Evolutionary conservation across 805 yeast genomes (phyloP).

Genomic region (Metschnikowia continentalis): DNA sequence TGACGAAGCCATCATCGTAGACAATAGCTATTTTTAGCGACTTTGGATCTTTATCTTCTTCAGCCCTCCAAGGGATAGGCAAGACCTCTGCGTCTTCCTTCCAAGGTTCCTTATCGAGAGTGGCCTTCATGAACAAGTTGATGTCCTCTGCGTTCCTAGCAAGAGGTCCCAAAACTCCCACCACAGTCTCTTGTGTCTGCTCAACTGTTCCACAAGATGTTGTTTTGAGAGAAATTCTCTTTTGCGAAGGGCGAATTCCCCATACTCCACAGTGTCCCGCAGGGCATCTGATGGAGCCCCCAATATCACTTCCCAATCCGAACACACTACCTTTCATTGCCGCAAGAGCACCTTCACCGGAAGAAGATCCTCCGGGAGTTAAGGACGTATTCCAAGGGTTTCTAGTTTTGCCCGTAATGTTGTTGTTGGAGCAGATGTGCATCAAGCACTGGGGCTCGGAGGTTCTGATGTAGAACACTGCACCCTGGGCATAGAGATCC

Average conservation of each 20-base stretch:
- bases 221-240: slow-evolving; percentile 11
- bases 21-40: slow-evolving; percentile 13
- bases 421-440: slow-evolving; percentile 18
- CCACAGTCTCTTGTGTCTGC: slow-evolving; percentile 14
- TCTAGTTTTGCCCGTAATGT: slow-evolving; percentile 17
- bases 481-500: slow-evolving; percentile 15
- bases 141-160: slow-evolving; percentile 17
- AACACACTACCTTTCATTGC: slow-evolving; percentile 18
- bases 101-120: slow-evolving; percentile 16
- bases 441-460: slow-evolving; percentile 18
- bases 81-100: slow-evolving; percentile 12
- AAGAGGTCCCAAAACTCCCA: slow-evolving; percentile 16
- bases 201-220: slow-evolving; percentile 8
- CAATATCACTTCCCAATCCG: slow-evolving; percentile 19
- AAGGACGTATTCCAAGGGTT: slow-evolving; percentile 17
- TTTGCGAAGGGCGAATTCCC: slow-evolving; percentile 17
- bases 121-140: slow-evolving; percentile 16
- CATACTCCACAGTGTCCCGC: slow-evolving; percentile 20
- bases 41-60: slow-evolving; percentile 10
- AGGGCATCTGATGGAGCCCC: slow-evolving; percentile 18
- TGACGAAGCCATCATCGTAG: slow-evolving; percentile 18
- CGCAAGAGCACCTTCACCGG: slow-evolving; percentile 19
- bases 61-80: slow-evolving; percentile 17
- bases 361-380: slow-evolving; percentile 18
- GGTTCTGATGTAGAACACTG: slow-evolving; percentile 17